Conservation (phyloP, 306 rosid genomes). For the Gynostemma pentaphyllum region DNA sequence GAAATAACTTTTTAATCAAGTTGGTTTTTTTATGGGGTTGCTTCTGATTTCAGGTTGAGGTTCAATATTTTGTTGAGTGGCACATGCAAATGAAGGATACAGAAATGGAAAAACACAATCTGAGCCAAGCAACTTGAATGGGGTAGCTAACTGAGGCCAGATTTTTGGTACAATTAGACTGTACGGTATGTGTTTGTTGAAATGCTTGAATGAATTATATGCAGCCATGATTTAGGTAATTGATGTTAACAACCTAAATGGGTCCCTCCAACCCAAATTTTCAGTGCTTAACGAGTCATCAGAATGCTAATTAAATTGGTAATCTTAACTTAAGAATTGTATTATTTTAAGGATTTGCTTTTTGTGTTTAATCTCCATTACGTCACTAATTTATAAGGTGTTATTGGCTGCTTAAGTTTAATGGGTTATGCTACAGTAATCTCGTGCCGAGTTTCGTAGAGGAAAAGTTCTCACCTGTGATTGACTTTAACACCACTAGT, state of each 20-base stretch:
- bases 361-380: conserved; percentile 1
- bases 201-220: conserved; percentile 1
- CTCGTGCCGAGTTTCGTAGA: not conserved
- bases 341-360: conserved; percentile 1
- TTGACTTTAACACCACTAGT: conserved; percentile 4
- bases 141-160: conserved; percentile 1
- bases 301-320: conserved; percentile 7
- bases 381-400: conserved; percentile 1
- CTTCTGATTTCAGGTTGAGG: not conserved
- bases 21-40: conserved; percentile 8
- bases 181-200: conserved; percentile 3
- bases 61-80: not conserved
- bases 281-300: conserved; percentile 14
- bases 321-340: conserved; percentile 4
- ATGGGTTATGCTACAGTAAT: conserved; percentile 8
- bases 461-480: conserved; percentile 2
- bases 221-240: conserved; percentile 9
- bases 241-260: conserved; percentile 6
- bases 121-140: not conserved
- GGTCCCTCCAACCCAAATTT: conserved; percentile 11
- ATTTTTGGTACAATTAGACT: conserved; percentile 1
- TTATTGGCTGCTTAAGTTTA: conserved; percentile 4
- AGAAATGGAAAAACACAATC: conserved; percentile 4
- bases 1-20: not conserved
- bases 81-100: conserved; percentile 7